These are phyloP conservation scores for Amaranthus tricolor DNA, from an alignment of 179 eudicot genomes.

Conservation along the genomic window DNA sequence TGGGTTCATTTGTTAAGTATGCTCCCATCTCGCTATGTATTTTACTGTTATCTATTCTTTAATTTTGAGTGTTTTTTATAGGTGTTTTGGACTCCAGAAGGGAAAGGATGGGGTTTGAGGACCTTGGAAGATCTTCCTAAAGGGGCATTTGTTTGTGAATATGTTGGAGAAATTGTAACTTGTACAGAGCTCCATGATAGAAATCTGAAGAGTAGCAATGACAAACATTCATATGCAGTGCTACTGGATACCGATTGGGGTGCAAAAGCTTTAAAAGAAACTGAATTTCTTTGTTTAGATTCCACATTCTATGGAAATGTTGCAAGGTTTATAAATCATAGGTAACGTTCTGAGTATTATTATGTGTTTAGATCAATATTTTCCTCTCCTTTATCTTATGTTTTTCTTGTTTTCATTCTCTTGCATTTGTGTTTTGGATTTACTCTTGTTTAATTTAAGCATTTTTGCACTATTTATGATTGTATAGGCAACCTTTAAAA, in stretches of 20 bases:
- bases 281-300: constrained; percentile 43
- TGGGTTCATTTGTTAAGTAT: too few species aligned
- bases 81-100: constrained; percentile 50
- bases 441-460: background rate
- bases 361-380: background rate
- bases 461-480: too few species aligned
- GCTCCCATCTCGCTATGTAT: too few species aligned
- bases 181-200: constrained; percentile 35
- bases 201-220: constrained; percentile 26
- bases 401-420: background rate
- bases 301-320: constrained; percentile 43
- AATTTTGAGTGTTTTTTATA: constrained; percentile 12
- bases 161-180: constrained; percentile 46
- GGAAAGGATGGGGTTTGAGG: constrained; percentile 56
- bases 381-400: background rate
- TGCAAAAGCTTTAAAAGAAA: constrained; percentile 27
- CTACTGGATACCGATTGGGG: constrained; percentile 50
- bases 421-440: background rate
- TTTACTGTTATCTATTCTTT: too few species aligned
- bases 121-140: constrained; percentile 41
- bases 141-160: constrained; percentile 54
- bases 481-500: too few species aligned
- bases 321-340: constrained; percentile 51
- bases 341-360: constrained; percentile 34
- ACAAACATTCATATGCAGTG: constrained; percentile 35